phyloP scores from a whole-genome alignment of 192 early-diverging fungal species.

The Umbelopsis ramanniana region DNA sequence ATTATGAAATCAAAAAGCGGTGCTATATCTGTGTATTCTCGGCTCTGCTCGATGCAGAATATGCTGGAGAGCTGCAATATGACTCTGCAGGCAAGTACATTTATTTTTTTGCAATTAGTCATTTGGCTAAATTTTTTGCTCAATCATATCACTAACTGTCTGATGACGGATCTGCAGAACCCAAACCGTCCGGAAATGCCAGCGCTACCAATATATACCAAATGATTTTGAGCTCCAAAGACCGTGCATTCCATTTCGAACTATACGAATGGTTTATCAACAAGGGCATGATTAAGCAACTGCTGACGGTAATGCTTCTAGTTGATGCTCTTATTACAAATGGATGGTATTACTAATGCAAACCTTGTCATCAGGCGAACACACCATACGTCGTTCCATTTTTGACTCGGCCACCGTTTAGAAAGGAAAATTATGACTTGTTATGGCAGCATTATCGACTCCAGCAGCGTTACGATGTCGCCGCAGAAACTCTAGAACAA shows the following conservation, averaged over 20 bases:
- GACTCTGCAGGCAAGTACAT: neutral
- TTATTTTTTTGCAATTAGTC: too few species aligned
- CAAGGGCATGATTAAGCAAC: slow-evolving; percentile 22
- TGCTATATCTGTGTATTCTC: slow-evolving; percentile 50
- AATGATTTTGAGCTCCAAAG: slow-evolving; percentile 21
- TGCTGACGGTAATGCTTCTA: slow-evolving; percentile 51
- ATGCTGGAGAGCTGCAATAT: slow-evolving; percentile 14
- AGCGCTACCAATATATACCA: slow-evolving; percentile 28
- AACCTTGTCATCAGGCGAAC: slow-evolving; percentile 56
- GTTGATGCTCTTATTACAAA: slow-evolving; percentile 48
- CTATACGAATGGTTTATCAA: slow-evolving; percentile 35
- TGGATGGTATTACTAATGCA: slow-evolving; percentile 37
- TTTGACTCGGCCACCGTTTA: slow-evolving; percentile 19
- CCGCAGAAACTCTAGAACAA: slow-evolving; percentile 38
- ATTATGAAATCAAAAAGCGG: slow-evolving; percentile 44
- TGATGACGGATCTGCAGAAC: neutral
- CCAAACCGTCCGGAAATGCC: slow-evolving; percentile 29
- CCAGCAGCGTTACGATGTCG: slow-evolving; percentile 19
- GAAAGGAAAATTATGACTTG: slow-evolving; percentile 15
- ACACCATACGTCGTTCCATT: slow-evolving; percentile 30
- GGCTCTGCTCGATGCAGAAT: slow-evolving; percentile 5
- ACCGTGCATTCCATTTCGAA: slow-evolving; percentile 34
- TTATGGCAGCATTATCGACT: slow-evolving; percentile 32
- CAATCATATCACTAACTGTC: neutral
- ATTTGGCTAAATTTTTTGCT: too few species aligned